Evolutionary conservation across 2,329 filamentous ascomycete genomes (phyloP), one percentile per base, ranked within the genome.

Genomic region (Coccinonectria pachysandricola): DNA sequence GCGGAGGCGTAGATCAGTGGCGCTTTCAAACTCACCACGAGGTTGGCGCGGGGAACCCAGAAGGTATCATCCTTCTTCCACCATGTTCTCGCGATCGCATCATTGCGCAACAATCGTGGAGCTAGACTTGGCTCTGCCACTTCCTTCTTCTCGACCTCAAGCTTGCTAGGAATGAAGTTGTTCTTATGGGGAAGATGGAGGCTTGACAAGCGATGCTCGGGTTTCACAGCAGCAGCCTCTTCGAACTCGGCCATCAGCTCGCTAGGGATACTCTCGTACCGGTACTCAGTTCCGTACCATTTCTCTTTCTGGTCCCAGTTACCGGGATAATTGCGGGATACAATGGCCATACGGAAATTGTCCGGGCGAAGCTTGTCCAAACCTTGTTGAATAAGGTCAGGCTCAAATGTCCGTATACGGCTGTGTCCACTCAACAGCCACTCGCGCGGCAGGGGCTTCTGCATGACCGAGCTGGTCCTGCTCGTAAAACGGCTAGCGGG

Each of bases 31-130:
- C 78, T 84, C 37, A 94, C 73, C 39, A 86, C 72, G 11, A 96
- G 63, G 32, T 86, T 91, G 4, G 84, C 91, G 54, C 93, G 94
- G 7, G 91, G 91, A 7, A 96, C 91, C 87, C 88, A 96, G 56
- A 96, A 98, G 1, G 79, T 86, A 44, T 98, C 91, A 46, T 98
- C 91, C 58, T 96, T 96, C 64, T 98, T 98, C 65, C 78, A 95
- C 91, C 91, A 98, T 3, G 84, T 79, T 15, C 87, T 76, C 1
- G 83, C 76, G 17, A 75, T 62, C 5, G 77, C 67, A 40, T 95
- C 88, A 43, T 93, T 86, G 40, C 87, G 77, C 36, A 98, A 79
- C 13, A 98, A 65, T 34, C 77, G 79, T 0, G 91, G 91, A 1
- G 75, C 65, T 29, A 80, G 68, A 0, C 77, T 64, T 2, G 86